phyloP scores from a whole-genome alignment of 441 rosid species.

The Adansonia grandidieri region DNA sequence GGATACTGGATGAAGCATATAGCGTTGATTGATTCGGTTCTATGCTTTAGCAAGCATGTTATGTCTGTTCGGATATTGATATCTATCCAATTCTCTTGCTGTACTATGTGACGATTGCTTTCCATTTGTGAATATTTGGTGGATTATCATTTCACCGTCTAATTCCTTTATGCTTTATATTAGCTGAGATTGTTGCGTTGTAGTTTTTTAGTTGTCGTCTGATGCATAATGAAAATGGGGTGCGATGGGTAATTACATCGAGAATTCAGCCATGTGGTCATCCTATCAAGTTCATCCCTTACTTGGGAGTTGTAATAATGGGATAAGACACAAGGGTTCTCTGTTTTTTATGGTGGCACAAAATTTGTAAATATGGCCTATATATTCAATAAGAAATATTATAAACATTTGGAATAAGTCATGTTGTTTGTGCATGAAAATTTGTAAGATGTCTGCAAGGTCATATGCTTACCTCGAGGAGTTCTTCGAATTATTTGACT shows the following conservation, averaged over 20 bases:
- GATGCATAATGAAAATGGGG: neutral
- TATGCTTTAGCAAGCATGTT: neutral
- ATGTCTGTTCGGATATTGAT: neutral
- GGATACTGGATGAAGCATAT: neutral
- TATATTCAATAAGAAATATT: neutral
- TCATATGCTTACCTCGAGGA: neutral
- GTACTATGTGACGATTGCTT: neutral
- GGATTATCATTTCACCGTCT: neutral
- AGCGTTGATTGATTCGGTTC: neutral
- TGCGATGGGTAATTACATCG: neutral
- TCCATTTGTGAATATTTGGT: slow-evolving; percentile 2
- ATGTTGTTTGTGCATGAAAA: neutral
- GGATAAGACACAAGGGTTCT: neutral
- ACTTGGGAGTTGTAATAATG: neutral
- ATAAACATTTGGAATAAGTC: neutral
- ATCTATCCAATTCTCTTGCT: neutral
- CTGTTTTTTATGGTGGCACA: neutral
- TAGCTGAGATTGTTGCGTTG: neutral
- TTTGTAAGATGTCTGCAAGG: neutral
- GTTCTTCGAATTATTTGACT: no score
- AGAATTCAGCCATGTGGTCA: neutral
- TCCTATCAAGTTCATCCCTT: neutral
- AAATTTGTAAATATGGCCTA: neutral
- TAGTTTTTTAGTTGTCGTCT: neutral
- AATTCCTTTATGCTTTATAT: neutral